Evolutionary conservation across 257 asterid genomes (phyloP).

Genomic region (Phtheirospermum japonicum): DNA sequence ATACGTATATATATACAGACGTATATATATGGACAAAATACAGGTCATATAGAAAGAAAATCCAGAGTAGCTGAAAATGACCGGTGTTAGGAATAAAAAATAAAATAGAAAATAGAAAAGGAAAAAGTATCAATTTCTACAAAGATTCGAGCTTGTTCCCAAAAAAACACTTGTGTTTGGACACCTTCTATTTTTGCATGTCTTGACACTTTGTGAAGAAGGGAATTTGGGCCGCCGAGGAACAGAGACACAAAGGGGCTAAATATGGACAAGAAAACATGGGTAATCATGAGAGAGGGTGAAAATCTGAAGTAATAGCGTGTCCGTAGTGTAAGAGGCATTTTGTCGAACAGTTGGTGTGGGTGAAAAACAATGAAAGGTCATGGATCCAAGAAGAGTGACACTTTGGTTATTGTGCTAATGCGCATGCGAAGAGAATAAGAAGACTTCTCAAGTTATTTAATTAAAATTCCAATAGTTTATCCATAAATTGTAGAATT

Average conservation of each 20-base stretch:
- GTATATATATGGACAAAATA: conserved; percentile 11
- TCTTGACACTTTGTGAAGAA: too few relatives aligned
- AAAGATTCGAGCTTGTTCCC: too few relatives aligned
- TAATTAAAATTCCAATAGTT: too few relatives aligned
- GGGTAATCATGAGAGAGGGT: conserved; percentile 44
- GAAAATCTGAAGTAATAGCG: conserved; percentile 4
- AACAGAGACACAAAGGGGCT: conserved; percentile 13
- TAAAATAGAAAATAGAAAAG: too few relatives aligned
- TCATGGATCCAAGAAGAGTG: conserved; percentile 30
- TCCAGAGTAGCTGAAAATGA: conserved; percentile 23
- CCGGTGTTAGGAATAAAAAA: too few relatives aligned
- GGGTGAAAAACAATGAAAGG: conserved; percentile 14
- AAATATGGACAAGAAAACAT: conserved; percentile 50
- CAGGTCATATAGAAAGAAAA: conserved; percentile 27
- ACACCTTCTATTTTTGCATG: too few relatives aligned
- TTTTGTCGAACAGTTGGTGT: conserved; percentile 57
- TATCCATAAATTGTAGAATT: too few relatives aligned
- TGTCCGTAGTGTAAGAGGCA: conserved; percentile 29
- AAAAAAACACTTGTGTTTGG: too few relatives aligned
- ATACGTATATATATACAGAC: not conserved
- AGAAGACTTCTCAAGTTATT: too few relatives aligned
- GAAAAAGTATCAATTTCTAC: not conserved
- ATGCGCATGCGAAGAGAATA: conserved; percentile 9
- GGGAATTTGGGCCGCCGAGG: conserved; percentile 30
- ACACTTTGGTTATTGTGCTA: conserved; percentile 29